Conservation (phyloP, 768 basidiomycete genomes). For the Coprinopsis sp. region DNA sequence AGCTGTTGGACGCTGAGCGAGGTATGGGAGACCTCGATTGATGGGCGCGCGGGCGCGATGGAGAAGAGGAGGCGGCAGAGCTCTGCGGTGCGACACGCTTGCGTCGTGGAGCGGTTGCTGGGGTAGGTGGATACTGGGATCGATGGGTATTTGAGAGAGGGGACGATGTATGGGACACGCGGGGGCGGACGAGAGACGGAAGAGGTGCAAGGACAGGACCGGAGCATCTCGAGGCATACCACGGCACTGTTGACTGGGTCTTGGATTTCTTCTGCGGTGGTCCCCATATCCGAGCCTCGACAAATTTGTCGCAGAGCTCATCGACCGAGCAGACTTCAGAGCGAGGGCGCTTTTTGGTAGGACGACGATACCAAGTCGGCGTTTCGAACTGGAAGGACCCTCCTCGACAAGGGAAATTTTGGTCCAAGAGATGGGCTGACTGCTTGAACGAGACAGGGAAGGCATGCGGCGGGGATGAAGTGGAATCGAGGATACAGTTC, state of each 20-base stretch:
- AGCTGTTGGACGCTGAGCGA: too few species aligned
- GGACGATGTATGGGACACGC: too few species aligned
- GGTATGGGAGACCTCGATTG: too few species aligned
- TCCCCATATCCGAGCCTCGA: too few species aligned
- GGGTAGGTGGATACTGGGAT: too few species aligned
- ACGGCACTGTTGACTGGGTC: too few species aligned
- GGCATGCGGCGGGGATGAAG: not conserved
- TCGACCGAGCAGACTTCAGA: not conserved
- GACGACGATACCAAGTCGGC: not conserved
- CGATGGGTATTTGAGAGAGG: too few species aligned
- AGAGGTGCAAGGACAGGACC: not conserved
- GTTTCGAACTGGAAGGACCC: not conserved
- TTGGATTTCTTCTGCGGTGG: too few species aligned
- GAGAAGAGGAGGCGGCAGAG: too few species aligned
- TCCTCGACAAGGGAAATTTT: not conserved
- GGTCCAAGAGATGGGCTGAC: not conserved
- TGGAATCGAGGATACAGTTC: not conserved
- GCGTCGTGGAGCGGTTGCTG: too few species aligned
- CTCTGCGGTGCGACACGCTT: too few species aligned
- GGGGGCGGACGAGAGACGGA: not conserved
- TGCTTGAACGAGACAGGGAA: not conserved
- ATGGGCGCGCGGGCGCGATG: too few species aligned
- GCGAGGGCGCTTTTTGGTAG: not conserved
- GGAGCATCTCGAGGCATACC: not conserved
- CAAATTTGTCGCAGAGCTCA: not conserved